Evolutionary conservation across 768 basidiomycete species (phyloP), one percentile per base, ranked within the genome.

Genomic region (Pleurotus cornucopiae): DNA sequence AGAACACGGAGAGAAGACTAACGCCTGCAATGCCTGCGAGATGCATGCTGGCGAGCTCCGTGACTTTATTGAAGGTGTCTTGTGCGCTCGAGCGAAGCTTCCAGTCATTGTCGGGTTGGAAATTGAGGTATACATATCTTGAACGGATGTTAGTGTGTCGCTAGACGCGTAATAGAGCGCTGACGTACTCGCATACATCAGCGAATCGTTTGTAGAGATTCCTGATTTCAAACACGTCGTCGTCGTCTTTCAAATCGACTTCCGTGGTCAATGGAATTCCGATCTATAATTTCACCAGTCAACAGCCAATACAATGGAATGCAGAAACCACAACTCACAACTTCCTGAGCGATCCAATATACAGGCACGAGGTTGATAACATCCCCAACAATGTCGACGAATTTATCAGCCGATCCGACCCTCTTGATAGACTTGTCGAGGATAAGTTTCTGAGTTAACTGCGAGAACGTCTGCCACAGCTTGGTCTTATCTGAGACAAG

Each of bases 361-460:
- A 86, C 66, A 0, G 88, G 82, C 39, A 86, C 57, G 23, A 76
- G 64, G 58, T 89, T 86, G 62, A 87, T 78, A 18, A 90, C 86
- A 60, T 90, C 84, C 41, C 72, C 72, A 5, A 89, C 78, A 38
- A 90, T 76, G 63, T 91, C 86, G 18, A 89, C 65, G 49, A 67
- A 73, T 30, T 60, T 69, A 14, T 25, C 18, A 16, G 58, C 55
- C 13, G 66, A 59, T 4, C 67, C 71, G 12, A 66, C 65, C 26
- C 69, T 60, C 26, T 59, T 57, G 46, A 75, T 69, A 2, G 73
- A 66, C 53, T 77, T 76, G 11, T 64, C 60, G 7, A 62, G 58
- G 46, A 80, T 69, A 38, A 80, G 61, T 1, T 58, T 52, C n/a
- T 53, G 23, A 1, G 74, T 71, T 60, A 65, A 72, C 44, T 65